Evolutionary conservation across 108 stramenopile genomes (phyloP).

Genomic region (Cyclotella choctawhatcheeana): DNA sequence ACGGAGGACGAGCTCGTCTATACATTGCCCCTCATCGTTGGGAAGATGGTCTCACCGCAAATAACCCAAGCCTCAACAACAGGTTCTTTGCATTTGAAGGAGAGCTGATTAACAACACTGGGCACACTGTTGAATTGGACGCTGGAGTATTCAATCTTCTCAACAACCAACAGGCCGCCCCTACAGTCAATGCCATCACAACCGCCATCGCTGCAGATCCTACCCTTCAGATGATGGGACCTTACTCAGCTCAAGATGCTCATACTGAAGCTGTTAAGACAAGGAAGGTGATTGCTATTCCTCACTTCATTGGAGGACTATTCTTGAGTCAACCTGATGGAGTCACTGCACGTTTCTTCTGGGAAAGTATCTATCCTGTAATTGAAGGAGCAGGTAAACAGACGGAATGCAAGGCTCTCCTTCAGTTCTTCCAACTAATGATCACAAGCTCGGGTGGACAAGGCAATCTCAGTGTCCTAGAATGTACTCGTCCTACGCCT

Average conservation of each 20-base stretch:
- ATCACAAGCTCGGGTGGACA: background rate
- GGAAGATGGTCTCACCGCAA: background rate
- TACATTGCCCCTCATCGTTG: conserved; percentile 5
- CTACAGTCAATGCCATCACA: background rate
- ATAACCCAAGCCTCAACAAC: conserved; percentile 2
- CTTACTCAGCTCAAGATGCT: conserved; percentile 10
- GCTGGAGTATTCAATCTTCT: background rate
- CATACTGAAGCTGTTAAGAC: conserved; percentile 16
- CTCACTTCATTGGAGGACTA: conserved; percentile 16
- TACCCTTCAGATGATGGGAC: conserved; percentile 6
- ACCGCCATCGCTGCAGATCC: conserved; percentile 4
- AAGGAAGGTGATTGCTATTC: conserved; percentile 17
- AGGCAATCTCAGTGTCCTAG: background rate
- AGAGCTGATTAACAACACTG: conserved; percentile 12
- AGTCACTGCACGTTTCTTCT: conserved; percentile 14
- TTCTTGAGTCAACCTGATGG: conserved; percentile 4
- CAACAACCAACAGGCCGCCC: conserved; percentile 5
- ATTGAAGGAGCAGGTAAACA: conserved; percentile 10
- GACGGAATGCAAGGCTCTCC: conserved; percentile 3
- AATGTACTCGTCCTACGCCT: background rate
- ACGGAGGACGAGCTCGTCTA: background rate
- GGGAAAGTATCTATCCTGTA: conserved; percentile 7
- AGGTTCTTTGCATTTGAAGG: conserved; percentile 22
- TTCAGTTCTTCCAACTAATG: conserved; percentile 9
- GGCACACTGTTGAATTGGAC: background rate